Evolutionary conservation across 2,329 filamentous ascomycete species (phyloP).

Genomic region (Diplodia mutila): DNA sequence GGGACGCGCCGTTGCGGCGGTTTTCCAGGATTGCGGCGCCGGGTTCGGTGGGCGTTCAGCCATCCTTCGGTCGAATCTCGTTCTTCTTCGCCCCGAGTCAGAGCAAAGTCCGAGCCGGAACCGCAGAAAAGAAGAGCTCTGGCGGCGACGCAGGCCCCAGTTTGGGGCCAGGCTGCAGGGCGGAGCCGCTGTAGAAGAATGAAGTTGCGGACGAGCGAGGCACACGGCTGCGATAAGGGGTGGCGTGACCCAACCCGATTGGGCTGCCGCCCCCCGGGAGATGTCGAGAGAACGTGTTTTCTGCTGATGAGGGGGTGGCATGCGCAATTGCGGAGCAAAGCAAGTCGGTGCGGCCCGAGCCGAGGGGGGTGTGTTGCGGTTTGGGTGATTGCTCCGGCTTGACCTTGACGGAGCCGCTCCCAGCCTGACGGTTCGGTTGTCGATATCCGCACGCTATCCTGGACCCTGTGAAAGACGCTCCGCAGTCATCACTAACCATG

Average conservation of each 20-base stretch:
- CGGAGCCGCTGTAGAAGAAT: conserved; percentile 8
- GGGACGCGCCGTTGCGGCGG: conserved; percentile 5
- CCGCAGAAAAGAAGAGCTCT: neutral
- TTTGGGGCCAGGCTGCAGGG: neutral
- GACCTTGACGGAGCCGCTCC: neutral
- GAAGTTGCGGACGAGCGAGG: neutral
- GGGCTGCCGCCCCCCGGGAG: neutral
- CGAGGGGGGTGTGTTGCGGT: neutral
- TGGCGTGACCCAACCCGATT: neutral
- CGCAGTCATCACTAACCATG: too few relatives aligned
- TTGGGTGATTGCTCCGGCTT: neutral
- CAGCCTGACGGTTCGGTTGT: neutral
- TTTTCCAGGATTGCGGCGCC: neutral
- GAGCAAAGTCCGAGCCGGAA: neutral
- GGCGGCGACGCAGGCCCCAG: neutral
- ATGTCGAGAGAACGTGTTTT: neutral
- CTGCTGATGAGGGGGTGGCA: neutral
- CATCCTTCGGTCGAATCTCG: neutral
- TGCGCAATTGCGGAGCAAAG: neutral
- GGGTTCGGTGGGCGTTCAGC: neutral
- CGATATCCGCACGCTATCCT: neutral
- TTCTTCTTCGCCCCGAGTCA: neutral
- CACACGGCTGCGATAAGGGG: neutral
- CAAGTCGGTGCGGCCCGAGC: conserved; percentile 2
- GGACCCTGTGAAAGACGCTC: neutral